Conservation (phyloP, 192 early-diverging fungal genomes). For the Cladochytrium replicatum region DNA sequence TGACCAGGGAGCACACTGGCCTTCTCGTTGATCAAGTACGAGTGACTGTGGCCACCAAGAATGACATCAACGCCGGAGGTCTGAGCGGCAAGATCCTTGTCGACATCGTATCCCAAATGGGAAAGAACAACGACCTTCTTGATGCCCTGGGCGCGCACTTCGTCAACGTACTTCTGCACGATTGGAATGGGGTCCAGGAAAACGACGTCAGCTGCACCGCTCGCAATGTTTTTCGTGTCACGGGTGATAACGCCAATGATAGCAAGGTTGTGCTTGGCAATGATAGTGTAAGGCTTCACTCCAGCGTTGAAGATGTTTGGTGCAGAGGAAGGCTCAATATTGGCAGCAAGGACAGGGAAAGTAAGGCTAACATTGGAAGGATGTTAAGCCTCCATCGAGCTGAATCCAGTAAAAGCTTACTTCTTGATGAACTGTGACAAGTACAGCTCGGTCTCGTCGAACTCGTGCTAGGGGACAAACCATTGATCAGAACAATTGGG, state of each 20-base stretch:
- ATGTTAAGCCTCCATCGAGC: too few relatives aligned
- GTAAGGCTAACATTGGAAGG: too few relatives aligned
- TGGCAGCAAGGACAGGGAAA: conserved; percentile 56
- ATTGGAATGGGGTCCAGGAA: conserved; percentile 50
- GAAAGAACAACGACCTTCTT: conserved; percentile 57
- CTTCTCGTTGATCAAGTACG: conserved; percentile 43
- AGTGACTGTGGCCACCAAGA: conserved; percentile 71
- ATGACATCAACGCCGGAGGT: conserved; percentile 51
- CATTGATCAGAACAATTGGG: too few relatives aligned
- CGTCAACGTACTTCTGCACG: conserved; percentile 54
- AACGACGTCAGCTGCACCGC: conserved; percentile 27
- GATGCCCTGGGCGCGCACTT: conserved; percentile 47
- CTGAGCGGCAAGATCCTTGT: conserved; percentile 47
- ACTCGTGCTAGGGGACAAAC: conserved; percentile 74
- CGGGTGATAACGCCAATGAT: conserved; percentile 44
- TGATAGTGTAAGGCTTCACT: conserved; percentile 60
- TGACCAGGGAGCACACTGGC: conserved; percentile 4
- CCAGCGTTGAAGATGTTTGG: conserved; percentile 25
- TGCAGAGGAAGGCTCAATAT: conserved; percentile 44
- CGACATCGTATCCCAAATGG: conserved; percentile 65
- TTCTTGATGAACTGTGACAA: conserved; percentile 41
- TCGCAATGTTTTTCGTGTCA: conserved; percentile 48
- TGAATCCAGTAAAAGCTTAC: too few relatives aligned
- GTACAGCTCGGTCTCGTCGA: conserved; percentile 53
- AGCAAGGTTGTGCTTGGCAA: conserved; percentile 54